phyloP scores from a whole-genome alignment of 345 rosid species.

The Carallia pectinifolia region DNA sequence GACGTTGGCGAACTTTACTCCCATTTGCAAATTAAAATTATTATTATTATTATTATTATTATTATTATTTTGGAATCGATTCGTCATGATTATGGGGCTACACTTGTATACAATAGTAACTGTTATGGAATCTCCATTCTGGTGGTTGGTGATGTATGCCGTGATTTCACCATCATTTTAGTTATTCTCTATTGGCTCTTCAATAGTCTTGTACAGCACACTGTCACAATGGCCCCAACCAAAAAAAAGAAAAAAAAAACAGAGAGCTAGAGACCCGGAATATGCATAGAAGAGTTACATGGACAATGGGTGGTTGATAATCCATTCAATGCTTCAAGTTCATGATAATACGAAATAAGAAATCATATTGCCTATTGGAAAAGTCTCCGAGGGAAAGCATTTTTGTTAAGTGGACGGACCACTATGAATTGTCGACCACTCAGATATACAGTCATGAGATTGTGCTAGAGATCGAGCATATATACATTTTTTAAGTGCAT shows the following conservation, averaged over 20 bases:
- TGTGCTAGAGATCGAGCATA: no score
- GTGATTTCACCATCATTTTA: background rate
- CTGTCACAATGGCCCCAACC: no score
- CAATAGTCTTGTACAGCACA: background rate
- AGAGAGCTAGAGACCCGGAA: background rate
- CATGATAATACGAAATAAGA: background rate
- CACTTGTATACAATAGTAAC: no score
- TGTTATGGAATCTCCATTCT: background rate
- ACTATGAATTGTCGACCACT: slow-evolving; percentile 1
- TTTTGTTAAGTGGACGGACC: background rate
- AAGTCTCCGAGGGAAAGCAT: no score
- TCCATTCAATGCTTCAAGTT: background rate
- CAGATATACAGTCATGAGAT: background rate
- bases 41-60: background rate
- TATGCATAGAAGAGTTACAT: background rate
- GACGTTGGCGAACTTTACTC: no score
- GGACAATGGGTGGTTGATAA: background rate
- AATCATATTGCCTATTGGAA: no score
- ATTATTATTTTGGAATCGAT: background rate
- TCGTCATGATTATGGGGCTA: background rate
- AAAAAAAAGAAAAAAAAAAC: no score
- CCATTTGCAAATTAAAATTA: no score
- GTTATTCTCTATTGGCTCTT: background rate
- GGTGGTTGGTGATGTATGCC: background rate
- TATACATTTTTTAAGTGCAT: no score